Evolutionary conservation across 1,284 basidiomycete species (phyloP), one percentile per base, ranked within the genome.

Genomic region (Marasmius fiardii): DNA sequence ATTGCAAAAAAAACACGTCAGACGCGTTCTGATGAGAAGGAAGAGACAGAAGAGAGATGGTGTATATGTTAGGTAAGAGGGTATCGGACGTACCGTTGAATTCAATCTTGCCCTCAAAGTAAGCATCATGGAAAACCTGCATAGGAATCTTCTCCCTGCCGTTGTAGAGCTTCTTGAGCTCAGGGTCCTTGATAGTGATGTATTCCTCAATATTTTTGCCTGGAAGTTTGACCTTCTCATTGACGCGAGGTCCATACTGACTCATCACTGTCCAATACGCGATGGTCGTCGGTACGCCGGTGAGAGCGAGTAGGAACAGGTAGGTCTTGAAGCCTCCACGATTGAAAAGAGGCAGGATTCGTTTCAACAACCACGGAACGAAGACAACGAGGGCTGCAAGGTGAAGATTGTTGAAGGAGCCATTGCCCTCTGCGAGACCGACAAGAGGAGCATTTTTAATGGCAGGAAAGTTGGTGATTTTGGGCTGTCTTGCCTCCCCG

Each of bases 61-160:
- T 54, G 61, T 58, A 43, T n/a, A 59, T 53, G 53, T 34, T 53
- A 37, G 44, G 44, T n/a, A 3, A 47, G 18, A 14, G 10, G 28
- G 20, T n/a, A 53, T 1, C 52, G 24, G 10, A 72, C 76, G 39
- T 52, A 88, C 94, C 94, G 60, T 98, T 98, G 71, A 98, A 90
- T 61, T 98, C 94, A 60, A 96, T 86, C 78, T 98, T 98, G 61
- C 89, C 89, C 59, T 96, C 95, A 74, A 99, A 98, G 78, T 92
- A 99, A 60, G 93, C 92, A 76, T 99, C 97, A 71, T 99, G 90
- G 81, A 98, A 97, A 62, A 92, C 75, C 75, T 99, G 95, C 88
- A 98, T 97, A 50, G 95, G 95, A 61, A 99, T 98, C 76, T 98
- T 98, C 70, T 89, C 87, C 71, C 83, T 85, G 63, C 84, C 85